These are phyloP conservation scores for Leptosphaerulina australis DNA, from an alignment of 2,329 filamentous ascomycete genomes.

Conservation along the genomic window DNA sequence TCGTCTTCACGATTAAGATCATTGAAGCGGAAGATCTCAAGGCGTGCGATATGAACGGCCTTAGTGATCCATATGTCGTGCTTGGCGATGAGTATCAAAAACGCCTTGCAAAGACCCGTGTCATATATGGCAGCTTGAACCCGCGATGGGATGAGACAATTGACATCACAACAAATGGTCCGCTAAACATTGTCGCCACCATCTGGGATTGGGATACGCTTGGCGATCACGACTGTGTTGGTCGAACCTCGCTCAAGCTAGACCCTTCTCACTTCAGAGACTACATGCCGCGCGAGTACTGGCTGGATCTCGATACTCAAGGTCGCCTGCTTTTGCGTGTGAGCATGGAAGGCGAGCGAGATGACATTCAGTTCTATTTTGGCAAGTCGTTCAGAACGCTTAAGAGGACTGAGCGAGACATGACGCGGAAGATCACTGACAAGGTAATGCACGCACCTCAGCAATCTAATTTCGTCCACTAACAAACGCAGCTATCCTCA, in stretches of 20 bases:
- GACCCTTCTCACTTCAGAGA: slow-evolving; percentile 97
- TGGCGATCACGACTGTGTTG: slow-evolving; percentile 96
- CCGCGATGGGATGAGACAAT: slow-evolving; percentile 97
- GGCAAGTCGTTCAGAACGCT: slow-evolving; percentile 94
- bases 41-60: slow-evolving; percentile 93
- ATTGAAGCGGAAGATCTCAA: slow-evolving; percentile 97
- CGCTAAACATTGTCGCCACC: slow-evolving; percentile 93
- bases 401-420: slow-evolving; percentile 94
- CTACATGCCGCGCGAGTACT: slow-evolving; percentile 94
- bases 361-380: slow-evolving; percentile 98
- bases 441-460: slow-evolving; percentile 66
- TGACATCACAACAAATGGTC: slow-evolving; percentile 89
- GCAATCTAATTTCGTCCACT: slow-evolving; percentile 11
- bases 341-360: slow-evolving; percentile 97
- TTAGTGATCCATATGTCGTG: slow-evolving; percentile 96
- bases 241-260: slow-evolving; percentile 95
- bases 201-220: slow-evolving; percentile 99
- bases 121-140: slow-evolving; percentile 87
- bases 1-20: slow-evolving; percentile 98
- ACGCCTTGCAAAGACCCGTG: slow-evolving; percentile 89
- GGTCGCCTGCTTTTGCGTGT: slow-evolving; percentile 86
- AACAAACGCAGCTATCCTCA: slow-evolving; percentile 71
- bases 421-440: slow-evolving; percentile 97
- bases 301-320: slow-evolving; percentile 96
- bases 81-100: slow-evolving; percentile 98